Evolutionary conservation across 345 rosid genomes (phyloP).

Genomic region (Camelina sativa): DNA sequence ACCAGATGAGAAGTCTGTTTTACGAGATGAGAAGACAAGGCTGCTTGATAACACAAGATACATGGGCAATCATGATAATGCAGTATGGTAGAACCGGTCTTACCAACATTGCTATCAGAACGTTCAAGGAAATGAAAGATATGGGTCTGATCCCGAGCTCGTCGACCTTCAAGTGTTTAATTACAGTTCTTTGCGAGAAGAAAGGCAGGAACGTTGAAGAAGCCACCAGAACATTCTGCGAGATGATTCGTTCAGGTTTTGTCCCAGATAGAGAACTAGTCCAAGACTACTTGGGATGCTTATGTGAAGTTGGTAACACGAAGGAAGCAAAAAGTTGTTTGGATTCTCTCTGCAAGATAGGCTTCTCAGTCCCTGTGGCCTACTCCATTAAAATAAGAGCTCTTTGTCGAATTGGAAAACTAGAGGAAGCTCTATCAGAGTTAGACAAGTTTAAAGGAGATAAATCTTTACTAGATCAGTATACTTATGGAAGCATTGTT

Average conservation of each 20-base stretch:
- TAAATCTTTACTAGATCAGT: conserved; percentile 51
- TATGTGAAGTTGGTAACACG: conserved; percentile 62
- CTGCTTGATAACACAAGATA: conserved; percentile 60
- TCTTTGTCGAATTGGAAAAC: conserved; percentile 70
- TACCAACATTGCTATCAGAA: conserved; percentile 66
- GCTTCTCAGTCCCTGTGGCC: conserved; percentile 57
- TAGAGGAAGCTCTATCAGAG: conserved; percentile 66
- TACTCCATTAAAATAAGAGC: conserved; percentile 69
- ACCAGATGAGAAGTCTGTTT: conserved; percentile 76
- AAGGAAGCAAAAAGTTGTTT: conserved; percentile 60
- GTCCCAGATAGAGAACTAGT: conserved; percentile 70
- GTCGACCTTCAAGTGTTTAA: conserved; percentile 73
- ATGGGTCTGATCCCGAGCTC: conserved; percentile 50
- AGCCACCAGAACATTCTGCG: conserved; percentile 61
- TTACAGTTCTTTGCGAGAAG: conserved; percentile 68
- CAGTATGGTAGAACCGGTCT: conserved; percentile 84
- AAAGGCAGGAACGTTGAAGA: conserved; percentile 74
- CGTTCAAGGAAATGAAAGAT: conserved; percentile 76
- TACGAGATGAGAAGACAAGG: conserved; percentile 79
- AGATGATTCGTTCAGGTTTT: conserved; percentile 63
- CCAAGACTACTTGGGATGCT: conserved; percentile 61
- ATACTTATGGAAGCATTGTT: conserved; percentile 67
- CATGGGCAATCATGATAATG: conserved; percentile 92
- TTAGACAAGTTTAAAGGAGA: conserved; percentile 50
- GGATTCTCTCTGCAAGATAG: conserved; percentile 56